These are phyloP conservation scores for Trypanosoma scelopori DNA, from an alignment of 208 protist genomes.

Conservation along the genomic window DNA sequence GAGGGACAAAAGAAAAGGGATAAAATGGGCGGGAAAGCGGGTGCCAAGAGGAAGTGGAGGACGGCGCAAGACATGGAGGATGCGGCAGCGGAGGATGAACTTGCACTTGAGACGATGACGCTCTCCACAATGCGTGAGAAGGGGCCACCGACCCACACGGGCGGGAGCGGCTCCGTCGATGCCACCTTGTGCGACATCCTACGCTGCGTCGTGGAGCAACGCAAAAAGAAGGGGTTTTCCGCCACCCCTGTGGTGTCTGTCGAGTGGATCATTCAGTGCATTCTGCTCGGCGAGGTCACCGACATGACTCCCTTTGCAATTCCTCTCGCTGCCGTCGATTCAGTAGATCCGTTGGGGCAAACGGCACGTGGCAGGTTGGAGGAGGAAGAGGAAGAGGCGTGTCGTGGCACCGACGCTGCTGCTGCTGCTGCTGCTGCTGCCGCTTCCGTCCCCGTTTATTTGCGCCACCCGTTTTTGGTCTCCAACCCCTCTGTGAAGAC, in stretches of 20 bases:
- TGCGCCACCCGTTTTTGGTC: not conserved
- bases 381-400: not conserved
- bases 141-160: slow-evolving; percentile 21
- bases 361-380: not conserved
- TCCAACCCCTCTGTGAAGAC: slow-evolving; percentile 21
- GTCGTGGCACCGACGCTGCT: not conserved
- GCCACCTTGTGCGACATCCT: not conserved
- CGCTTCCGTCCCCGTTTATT: not conserved
- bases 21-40: not conserved
- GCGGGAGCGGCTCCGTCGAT: not conserved
- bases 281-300: slow-evolving; percentile 39
- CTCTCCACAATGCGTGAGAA: slow-evolving; percentile 42
- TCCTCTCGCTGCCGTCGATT: slow-evolving; percentile 15
- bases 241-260: slow-evolving; percentile 41
- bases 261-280: slow-evolving; percentile 63
- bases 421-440: too few species aligned
- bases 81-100: not conserved
- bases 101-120: slow-evolving; percentile 19
- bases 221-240: not conserved
- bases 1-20: slow-evolving; percentile 4
- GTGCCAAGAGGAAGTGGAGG: not conserved
- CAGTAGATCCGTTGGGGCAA: not conserved
- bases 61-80: not conserved
- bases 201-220: slow-evolving; percentile 1
- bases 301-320: slow-evolving; percentile 38